Base-by-base conservation (phyloP, 108 stramenopile genomes). In the Skeletonema costatum region DNA sequence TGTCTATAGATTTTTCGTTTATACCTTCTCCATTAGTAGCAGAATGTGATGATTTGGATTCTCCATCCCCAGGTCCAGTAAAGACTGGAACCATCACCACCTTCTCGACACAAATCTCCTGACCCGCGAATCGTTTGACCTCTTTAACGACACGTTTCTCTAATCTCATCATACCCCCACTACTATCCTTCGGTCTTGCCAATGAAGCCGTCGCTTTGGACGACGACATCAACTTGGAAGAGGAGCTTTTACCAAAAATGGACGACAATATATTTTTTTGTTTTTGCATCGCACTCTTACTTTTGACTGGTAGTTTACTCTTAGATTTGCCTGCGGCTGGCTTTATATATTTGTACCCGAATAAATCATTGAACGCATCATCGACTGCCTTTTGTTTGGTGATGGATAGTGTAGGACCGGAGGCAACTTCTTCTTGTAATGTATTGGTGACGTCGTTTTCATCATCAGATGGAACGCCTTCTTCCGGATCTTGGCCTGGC, bases 281-380 rank as follows among this genome's bases (percentile, higher is more conserved):
- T 61, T 80, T 72, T 7, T 32, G 58, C 16, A n/a, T 42, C 5
- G 61, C 41, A 3, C 65, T 60, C 25, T 42, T 29, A 32, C 70
- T 76, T 39, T 36, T 64, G 32, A 33, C 38, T 50, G 48, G 70
- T 36, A 59, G 25, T 67, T 68, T 71, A 2, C 39, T n/a, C 4
- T 10, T 5, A 0, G 68, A 56, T 64, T 60, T 65, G 41, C 41
- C 66, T 9, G 21, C 51, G 2, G 62, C 59, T 17, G 73, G 2
- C 39, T 32, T 11, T 46, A 64, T 35, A 85, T 88, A 92, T 8
- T 63, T 39, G 60, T 88, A 89, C 3, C 91, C 94, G 74, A 96
- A 96, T 81, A 96, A 58, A 30, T 87, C 73, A 41, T 73, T 53
- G 76, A 96, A 96, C 0, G 90, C 91, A 51, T 84, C 87, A 71